Conservation (phyloP, 75 land plant species). For the Isoetes taiwanensis region DNA sequence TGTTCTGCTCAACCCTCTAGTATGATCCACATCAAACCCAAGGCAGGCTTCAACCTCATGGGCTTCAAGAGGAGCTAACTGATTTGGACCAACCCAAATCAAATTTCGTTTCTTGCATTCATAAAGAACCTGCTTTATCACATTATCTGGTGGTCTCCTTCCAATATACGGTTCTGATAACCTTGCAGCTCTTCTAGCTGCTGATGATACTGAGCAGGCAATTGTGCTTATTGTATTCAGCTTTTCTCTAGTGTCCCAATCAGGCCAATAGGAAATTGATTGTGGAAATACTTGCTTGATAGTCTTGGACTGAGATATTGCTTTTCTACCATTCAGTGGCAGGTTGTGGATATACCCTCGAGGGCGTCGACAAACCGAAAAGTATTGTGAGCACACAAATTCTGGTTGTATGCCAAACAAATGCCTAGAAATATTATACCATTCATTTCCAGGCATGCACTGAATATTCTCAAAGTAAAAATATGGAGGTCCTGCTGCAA, state of each 20-base stretch:
- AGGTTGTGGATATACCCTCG: constrained; percentile 3
- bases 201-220: background rate
- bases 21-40: background rate
- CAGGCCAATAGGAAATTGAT: background rate
- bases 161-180: too few relatives aligned
- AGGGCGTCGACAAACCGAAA: background rate
- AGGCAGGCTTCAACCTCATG: background rate
- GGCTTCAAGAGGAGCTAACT: background rate
- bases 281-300: background rate
- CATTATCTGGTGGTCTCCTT: background rate
- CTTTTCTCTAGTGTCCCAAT: background rate
- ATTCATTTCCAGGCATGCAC: background rate
- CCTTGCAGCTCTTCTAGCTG: too few relatives aligned
- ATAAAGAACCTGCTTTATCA: background rate
- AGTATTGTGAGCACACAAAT: constrained; percentile 1
- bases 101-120: background rate
- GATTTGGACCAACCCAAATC: background rate
- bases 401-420: background rate
- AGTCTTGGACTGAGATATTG: background rate
- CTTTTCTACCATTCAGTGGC: background rate
- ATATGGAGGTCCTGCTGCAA: background rate
- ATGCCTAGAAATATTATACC: background rate
- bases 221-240: background rate
- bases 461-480: background rate
- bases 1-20: background rate